A percentile compares a stretch with the other conserved stretches of the same genome.
Evolutionary conservation across 768 basidiomycete species (phyloP).

Genomic region (Pholiota microspora): DNA sequence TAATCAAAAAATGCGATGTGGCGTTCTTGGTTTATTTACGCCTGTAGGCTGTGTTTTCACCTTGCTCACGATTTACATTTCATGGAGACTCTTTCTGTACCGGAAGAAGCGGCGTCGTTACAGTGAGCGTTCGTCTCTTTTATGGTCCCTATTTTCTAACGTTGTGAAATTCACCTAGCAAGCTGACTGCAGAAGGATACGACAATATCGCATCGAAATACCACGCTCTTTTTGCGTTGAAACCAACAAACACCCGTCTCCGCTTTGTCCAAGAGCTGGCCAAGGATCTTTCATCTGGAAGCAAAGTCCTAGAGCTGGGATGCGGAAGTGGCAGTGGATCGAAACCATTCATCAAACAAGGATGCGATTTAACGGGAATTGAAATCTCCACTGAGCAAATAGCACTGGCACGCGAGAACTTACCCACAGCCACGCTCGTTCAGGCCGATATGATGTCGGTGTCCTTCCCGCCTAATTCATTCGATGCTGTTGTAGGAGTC

Average conservation of each 20-base stretch:
- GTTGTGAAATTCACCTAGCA: not conserved
- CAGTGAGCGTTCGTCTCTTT: not conserved
- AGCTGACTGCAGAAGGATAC: not conserved
- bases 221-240: not conserved
- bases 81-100: not conserved
- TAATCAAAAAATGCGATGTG: no score
- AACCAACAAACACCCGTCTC: not conserved
- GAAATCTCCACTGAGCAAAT: slow-evolving; percentile 7
- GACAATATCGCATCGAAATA: not conserved
- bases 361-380: slow-evolving; percentile 2
- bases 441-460: slow-evolving; percentile 2
- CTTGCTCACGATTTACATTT: no score
- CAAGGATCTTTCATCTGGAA: not conserved
- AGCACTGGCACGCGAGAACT: slow-evolving; percentile 1
- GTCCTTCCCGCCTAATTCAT: not conserved
- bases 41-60: no score
- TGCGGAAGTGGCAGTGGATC: slow-evolving; percentile 4
- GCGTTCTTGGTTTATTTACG: no score
- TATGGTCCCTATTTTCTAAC: not conserved
- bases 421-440: slow-evolving; percentile 3
- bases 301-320: slow-evolving; percentile 4
- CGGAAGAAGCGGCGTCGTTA: not conserved
- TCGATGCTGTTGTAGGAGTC: slow-evolving; percentile 3
- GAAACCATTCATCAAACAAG: slow-evolving; percentile 1
- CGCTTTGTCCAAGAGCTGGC: not conserved